A percentile compares a stretch with the other conserved stretches of the same genome.
These are phyloP conservation scores for Ajuga reptans DNA, from an alignment of 305 asterid genomes.

Conservation along the genomic window DNA sequence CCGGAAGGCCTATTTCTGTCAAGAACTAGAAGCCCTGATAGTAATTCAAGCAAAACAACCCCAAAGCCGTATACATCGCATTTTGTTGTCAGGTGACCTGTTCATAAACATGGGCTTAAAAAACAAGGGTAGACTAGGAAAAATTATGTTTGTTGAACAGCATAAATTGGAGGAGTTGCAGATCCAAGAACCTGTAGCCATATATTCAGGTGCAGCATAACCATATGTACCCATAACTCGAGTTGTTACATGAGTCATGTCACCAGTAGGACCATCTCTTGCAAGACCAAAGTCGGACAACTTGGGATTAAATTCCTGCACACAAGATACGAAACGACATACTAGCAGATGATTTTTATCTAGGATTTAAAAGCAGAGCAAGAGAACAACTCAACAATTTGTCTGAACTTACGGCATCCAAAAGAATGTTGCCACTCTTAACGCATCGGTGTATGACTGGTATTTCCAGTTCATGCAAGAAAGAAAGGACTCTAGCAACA, in stretches of 20 bases:
- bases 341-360: neutral
- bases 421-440: neutral
- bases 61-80: constrained; percentile 53
- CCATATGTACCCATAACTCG: constrained; percentile 3
- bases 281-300: constrained; percentile 16
- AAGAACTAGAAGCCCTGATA: constrained; percentile 32
- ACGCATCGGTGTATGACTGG: constrained; percentile 17
- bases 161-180: neutral
- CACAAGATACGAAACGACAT: neutral
- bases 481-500: constrained; percentile 31
- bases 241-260: constrained; percentile 12
- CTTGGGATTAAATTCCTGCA: constrained; percentile 27
- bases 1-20: neutral
- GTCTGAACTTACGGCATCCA: constrained; percentile 19
- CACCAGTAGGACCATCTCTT: constrained; percentile 15
- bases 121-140: neutral
- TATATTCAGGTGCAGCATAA: constrained; percentile 19
- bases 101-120: neutral
- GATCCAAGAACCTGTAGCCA: neutral
- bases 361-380: neutral
- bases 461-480: constrained; percentile 22
- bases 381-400: neutral
- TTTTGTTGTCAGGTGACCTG: constrained; percentile 26
- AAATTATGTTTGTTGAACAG: neutral
- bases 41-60: constrained; percentile 43